These are phyloP conservation scores for Helicostylum pulchrum DNA, from an alignment of 192 early-diverging fungal genomes.

Conservation along the genomic window DNA sequence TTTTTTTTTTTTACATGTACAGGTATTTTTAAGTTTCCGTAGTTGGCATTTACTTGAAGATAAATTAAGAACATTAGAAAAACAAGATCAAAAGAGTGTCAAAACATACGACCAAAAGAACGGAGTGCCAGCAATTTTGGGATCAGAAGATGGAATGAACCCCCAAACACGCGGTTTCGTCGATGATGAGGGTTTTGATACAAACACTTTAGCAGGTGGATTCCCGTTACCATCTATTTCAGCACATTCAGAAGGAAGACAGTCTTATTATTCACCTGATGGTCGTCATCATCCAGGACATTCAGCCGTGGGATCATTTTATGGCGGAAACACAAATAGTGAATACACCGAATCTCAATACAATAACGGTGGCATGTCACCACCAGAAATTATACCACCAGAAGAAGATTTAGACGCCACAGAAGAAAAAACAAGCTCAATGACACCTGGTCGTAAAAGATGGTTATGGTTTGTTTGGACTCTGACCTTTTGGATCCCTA, in stretches of 20 bases:
- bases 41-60: constrained; percentile 84
- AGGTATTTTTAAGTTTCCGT: constrained; percentile 69
- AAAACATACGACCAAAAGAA: constrained; percentile 24
- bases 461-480: constrained; percentile 83
- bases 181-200: neutral
- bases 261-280: constrained; percentile 16
- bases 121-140: no score
- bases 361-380: constrained; percentile 5
- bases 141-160: neutral
- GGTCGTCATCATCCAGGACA: neutral
- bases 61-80: constrained; percentile 67
- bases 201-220: constrained; percentile 2
- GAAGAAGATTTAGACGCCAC: constrained; percentile 5
- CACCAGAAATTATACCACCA: neutral
- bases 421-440: constrained; percentile 51
- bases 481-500: constrained; percentile 81
- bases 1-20: constrained; percentile 4
- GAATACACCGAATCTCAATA: constrained; percentile 21
- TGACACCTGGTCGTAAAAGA: constrained; percentile 58
- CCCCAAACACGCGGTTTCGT: no score
- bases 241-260: constrained; percentile 20
- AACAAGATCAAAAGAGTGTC: constrained; percentile 48
- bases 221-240: constrained; percentile 1
- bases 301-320: no score
- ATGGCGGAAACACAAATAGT: neutral